Conservation (phyloP, 2,329 filamentous ascomycete species). For the Penicillium crustosum region DNA sequence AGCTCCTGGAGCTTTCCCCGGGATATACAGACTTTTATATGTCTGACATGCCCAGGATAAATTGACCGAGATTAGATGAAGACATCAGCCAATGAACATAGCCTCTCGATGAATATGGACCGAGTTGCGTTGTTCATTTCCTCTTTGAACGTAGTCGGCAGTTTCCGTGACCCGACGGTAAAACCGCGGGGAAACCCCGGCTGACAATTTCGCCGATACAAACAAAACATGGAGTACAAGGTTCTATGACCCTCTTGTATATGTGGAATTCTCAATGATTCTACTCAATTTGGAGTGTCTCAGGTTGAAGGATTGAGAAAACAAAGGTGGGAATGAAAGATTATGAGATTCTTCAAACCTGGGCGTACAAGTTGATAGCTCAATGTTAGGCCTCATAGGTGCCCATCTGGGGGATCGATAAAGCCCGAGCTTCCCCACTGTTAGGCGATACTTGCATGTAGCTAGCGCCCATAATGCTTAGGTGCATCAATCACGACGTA, state of each 20-base stretch:
- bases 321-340: no score
- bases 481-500: no score
- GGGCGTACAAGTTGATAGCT: neutral
- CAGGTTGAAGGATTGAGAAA: no score
- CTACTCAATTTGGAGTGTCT: neutral
- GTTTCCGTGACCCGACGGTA: constrained; percentile 3
- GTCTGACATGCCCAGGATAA: neutral
- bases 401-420: neutral
- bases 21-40: constrained; percentile 1
- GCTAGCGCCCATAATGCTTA: neutral
- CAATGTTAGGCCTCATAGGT: neutral
- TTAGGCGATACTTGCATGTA: neutral
- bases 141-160: constrained; percentile 2
- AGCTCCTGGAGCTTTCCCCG: neutral
- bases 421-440: neutral
- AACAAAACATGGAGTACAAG: neutral
- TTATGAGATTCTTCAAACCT: neutral
- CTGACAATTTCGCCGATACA: neutral
- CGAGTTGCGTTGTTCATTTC: neutral
- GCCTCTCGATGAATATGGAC: neutral
- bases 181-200: constrained; percentile 12
- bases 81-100: neutral
- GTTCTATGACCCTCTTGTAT: neutral
- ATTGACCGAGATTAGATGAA: neutral
- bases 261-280: neutral